These are phyloP conservation scores for Globisporangium cederbergense DNA, from an alignment of 352 stramenopile genomes.

Conservation along the genomic window DNA sequence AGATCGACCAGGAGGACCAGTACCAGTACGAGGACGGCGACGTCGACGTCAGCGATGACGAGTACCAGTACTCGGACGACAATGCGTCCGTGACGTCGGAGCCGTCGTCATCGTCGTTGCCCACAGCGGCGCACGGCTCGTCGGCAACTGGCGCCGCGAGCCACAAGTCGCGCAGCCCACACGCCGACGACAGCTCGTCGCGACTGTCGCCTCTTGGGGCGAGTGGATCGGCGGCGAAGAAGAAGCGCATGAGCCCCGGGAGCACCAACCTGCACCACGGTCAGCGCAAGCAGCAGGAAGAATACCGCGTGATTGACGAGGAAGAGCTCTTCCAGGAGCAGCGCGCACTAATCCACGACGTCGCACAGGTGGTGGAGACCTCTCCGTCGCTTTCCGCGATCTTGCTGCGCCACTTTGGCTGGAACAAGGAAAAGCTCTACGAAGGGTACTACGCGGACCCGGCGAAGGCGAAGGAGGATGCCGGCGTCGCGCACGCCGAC, in stretches of 20 bases:
- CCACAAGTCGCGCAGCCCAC: constrained; percentile 31
- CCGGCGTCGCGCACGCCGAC: constrained; percentile 59
- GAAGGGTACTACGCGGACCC: constrained; percentile 83
- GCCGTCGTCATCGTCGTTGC: constrained; percentile 12
- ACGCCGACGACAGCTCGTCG: constrained; percentile 22
- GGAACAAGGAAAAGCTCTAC: constrained; percentile 91
- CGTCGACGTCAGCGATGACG: constrained; percentile 28
- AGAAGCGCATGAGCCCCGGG: constrained; percentile 55
- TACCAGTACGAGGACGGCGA: constrained; percentile 18
- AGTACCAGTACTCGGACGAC: constrained; percentile 71
- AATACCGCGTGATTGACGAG: constrained; percentile 86
- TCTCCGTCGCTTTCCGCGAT: constrained; percentile 54
- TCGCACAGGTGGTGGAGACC: constrained; percentile 77
- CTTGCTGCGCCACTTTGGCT: constrained; percentile 81
- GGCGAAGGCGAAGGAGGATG: constrained; percentile 43
- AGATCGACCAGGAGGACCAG: constrained; percentile 19
- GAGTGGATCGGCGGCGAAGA: constrained; percentile 51
- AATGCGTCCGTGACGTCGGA: constrained; percentile 30
- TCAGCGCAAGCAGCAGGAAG: constrained; percentile 23
- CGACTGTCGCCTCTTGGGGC: constrained; percentile 35
- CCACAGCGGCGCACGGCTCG: constrained; percentile 3
- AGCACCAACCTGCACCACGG: constrained; percentile 30
- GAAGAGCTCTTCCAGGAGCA: constrained; percentile 75
- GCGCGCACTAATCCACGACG: constrained; percentile 57
- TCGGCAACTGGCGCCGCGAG: background rate